Percentiles rank a stretch among this genome's conserved stretches.
These are phyloP conservation scores for Solanum habrochaites DNA, from an alignment of 257 asterid species.

Conservation along the genomic window DNA sequence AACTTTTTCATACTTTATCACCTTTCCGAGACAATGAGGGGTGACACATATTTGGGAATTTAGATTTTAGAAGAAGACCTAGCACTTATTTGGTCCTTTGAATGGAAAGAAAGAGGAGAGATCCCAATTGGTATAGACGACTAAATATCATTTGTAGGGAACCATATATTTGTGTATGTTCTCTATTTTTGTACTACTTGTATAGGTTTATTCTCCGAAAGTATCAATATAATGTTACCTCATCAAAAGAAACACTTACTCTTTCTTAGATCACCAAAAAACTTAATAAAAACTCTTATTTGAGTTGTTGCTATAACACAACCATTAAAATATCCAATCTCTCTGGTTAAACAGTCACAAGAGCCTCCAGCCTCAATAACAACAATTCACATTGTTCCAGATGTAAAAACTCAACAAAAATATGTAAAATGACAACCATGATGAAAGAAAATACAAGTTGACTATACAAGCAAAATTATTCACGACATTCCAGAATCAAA, in stretches of 20 bases:
- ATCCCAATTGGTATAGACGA: neutral
- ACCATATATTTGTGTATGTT: neutral
- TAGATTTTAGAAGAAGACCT: neutral
- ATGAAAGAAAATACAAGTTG: neutral
- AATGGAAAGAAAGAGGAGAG: neutral
- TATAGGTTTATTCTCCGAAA: neutral
- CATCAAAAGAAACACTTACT: neutral
- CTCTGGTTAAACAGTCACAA: neutral
- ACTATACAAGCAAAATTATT: neutral
- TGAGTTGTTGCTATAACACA: neutral
- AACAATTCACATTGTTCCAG: neutral
- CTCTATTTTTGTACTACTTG: neutral
- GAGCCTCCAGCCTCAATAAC: neutral
- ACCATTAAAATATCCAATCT: neutral
- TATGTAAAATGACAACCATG: neutral
- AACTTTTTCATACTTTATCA: neutral
- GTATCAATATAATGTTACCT: neutral
- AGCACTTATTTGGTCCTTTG: neutral
- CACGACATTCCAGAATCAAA: neutral
- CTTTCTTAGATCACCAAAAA: neutral
- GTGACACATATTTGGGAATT: neutral
- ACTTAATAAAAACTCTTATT: neutral
- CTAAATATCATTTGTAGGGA: neutral
- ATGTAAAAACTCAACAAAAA: neutral
- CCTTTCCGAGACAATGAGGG: neutral